phyloP scores from a whole-genome alignment of 306 rosid genomes.

The Sophora flavescens region DNA sequence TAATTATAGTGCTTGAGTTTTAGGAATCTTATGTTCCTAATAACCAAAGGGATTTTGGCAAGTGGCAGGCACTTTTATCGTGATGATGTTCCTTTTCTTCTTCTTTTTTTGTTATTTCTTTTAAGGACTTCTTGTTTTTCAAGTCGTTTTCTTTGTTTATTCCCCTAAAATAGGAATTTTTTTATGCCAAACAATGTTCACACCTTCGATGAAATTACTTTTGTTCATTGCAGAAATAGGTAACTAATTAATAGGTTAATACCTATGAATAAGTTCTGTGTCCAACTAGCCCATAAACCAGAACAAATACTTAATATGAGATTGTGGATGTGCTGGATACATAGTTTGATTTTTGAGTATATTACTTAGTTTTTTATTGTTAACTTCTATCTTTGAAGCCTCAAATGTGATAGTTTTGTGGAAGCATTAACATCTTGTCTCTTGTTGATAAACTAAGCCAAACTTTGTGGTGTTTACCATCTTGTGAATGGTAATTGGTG shows the following conservation, averaged over 20 bases:
- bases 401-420: background rate
- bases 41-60: background rate
- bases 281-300: background rate
- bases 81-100: background rate
- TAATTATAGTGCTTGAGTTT: conserved; percentile 32
- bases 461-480: background rate
- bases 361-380: conserved; percentile 5
- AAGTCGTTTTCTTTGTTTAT: background rate
- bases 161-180: background rate
- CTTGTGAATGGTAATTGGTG: conserved; percentile 2
- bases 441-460: background rate
- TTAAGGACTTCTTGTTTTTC: background rate
- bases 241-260: conserved; percentile 1
- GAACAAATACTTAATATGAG: background rate
- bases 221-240: background rate
- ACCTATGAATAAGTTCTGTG: background rate
- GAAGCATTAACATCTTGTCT: background rate
- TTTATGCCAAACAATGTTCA: background rate
- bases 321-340: background rate
- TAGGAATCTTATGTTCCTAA: conserved; percentile 6
- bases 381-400: background rate
- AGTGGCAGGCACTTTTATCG: background rate
- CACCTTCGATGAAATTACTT: background rate
- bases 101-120: background rate
- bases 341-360: conserved; percentile 16